Evolutionary conservation across 306 rosid genomes (phyloP).

Genomic region (Amphicarpaea edgeworthii): DNA sequence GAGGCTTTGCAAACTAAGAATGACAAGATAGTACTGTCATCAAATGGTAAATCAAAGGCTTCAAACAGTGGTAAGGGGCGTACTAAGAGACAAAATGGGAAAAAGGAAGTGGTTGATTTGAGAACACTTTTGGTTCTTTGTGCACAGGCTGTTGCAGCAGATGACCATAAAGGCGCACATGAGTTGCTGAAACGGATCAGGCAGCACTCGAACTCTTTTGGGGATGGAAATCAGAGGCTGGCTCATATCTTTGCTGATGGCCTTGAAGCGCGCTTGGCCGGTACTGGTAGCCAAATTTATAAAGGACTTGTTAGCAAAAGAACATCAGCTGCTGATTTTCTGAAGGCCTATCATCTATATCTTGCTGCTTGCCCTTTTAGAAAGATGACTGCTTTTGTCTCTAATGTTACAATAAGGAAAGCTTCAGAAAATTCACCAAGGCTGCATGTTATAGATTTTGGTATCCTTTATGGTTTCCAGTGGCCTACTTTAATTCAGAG

Average conservation of each 20-base stretch:
- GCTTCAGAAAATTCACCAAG: slow-evolving; percentile 53
- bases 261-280: slow-evolving; percentile 96
- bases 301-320: slow-evolving; percentile 78
- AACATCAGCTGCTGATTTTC: slow-evolving; percentile 70
- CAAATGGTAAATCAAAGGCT: slow-evolving; percentile 61
- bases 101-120: slow-evolving; percentile 84
- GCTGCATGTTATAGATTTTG: slow-evolving; percentile 88
- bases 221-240: slow-evolving; percentile 91
- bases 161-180: slow-evolving; percentile 71
- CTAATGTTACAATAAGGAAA: slow-evolving; percentile 66
- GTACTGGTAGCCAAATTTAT: slow-evolving; percentile 96
- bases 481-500: slow-evolving; percentile 93
- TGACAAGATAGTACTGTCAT: slow-evolving; percentile 44
- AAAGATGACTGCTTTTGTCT: slow-evolving; percentile 70
- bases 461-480: slow-evolving; percentile 95
- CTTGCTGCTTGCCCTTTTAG: slow-evolving; percentile 92
- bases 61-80: slow-evolving; percentile 64
- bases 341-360: slow-evolving; percentile 83
- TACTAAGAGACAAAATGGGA: slow-evolving; percentile 71
- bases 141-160: slow-evolving; percentile 97
- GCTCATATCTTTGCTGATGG: slow-evolving; percentile 92
- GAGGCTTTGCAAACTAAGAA: slow-evolving; percentile 63
- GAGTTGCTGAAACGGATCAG: slow-evolving; percentile 79
- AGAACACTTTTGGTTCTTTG: slow-evolving; percentile 81
- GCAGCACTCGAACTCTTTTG: slow-evolving; percentile 75